Evolutionary conservation across 2,329 filamentous ascomycete species (phyloP), one percentile per base, ranked within the genome.

Genomic region (Chaetomium sp.): DNA sequence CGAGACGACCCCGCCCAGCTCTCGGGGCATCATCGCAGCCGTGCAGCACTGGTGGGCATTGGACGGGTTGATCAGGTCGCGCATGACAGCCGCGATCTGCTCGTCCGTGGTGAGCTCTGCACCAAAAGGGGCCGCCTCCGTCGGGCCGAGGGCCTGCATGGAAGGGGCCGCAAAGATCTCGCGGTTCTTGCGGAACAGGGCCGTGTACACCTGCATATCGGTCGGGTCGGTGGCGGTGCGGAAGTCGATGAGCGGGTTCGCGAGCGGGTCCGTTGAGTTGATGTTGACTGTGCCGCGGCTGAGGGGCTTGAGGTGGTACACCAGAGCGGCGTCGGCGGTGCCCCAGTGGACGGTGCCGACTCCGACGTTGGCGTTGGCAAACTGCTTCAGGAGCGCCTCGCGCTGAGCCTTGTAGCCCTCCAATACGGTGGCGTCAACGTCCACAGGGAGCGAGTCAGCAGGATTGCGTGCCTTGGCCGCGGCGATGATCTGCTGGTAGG

Each of bases 201-300:
- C 74, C 23, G 73, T 70, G 53, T 75, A 73, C 6, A 78, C 65
- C 19, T 73, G 73, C 13, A 77, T 60, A 60, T 80, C 78, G 21
- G 75, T 70, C 1, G 78, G 78, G 62, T 80, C 76, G 12, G 75
- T 75, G 9, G 72, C 73, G 9, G 74, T 75, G 59, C 75, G 75
- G 67, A 76, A 76, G 70, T 81, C 75, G 53, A 80, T 72, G 7
- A 75, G 62, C 0, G 78, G 77, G 29, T 71, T 70, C 3, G 67
- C 72, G 16, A 75, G 70, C 8, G 77, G 75, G 67, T 78, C 71
- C 1, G 72, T 74, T 5, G 72, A 72, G 64, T 75, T 74, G 42
- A 80, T 77, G 45, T 72, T 74, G 58, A 80, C 74, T 21, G 72
- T 73, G 53, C 78, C 78, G 21, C 78, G 74, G 54, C 75, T 77